Conservation (phyloP, 257 asterid genomes). For the Solanum lycopersicoides region DNA sequence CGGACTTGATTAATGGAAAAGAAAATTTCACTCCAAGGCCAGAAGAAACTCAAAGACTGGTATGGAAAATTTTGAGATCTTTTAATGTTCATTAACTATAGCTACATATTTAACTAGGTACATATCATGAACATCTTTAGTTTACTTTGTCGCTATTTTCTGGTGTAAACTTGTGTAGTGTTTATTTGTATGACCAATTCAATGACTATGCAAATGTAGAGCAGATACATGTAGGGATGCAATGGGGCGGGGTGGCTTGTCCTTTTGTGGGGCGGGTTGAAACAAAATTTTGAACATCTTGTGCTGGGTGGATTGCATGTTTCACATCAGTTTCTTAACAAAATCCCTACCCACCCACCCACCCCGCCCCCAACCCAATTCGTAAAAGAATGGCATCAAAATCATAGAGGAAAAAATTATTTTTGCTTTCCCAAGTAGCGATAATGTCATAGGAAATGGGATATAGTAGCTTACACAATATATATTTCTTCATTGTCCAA, state of each 20-base stretch:
- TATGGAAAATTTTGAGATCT: conserved; percentile 14
- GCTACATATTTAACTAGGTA: background rate
- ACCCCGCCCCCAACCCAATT: background rate
- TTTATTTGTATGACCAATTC: background rate
- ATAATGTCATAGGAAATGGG: background rate
- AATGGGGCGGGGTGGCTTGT: background rate
- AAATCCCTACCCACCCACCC: background rate
- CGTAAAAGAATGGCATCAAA: background rate
- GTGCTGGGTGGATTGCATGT: background rate
- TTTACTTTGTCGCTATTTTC: background rate
- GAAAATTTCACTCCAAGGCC: conserved; percentile 80
- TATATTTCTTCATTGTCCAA: background rate
- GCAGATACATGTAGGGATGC: background rate
- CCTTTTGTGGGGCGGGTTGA: background rate
- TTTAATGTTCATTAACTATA: background rate
- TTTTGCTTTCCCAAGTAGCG: background rate
- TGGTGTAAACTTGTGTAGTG: background rate
- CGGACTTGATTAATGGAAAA: conserved; percentile 89
- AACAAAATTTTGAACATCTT: too few relatives aligned
- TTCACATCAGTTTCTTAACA: background rate
- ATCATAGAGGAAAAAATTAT: background rate
- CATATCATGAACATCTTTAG: background rate
- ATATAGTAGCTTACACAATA: background rate
- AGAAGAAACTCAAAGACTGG: conserved; percentile 86
- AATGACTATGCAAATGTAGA: background rate